Evolutionary conservation across 768 basidiomycete species (phyloP).

Genomic region (Amanita exitialis): DNA sequence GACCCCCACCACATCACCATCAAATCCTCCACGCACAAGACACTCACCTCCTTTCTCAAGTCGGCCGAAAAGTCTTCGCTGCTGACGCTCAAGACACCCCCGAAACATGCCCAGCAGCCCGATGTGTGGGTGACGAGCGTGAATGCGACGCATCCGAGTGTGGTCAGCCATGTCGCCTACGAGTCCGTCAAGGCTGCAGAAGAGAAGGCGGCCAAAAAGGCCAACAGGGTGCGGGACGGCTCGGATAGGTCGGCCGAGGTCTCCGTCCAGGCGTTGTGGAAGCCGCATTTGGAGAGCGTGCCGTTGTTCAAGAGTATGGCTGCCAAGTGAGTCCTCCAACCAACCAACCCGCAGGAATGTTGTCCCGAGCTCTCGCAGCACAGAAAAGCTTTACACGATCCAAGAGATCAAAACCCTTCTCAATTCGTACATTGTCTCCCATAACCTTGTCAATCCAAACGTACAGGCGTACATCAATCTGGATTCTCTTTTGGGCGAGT

Average conservation of each 20-base stretch:
- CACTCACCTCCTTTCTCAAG: slow-evolving; percentile 74
- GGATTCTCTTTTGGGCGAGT: slow-evolving; percentile 32
- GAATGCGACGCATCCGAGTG: slow-evolving; percentile 44
- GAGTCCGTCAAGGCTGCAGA: slow-evolving; percentile 62
- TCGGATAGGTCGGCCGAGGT: slow-evolving; percentile 23
- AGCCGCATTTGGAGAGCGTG: slow-evolving; percentile 49
- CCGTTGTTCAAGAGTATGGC: slow-evolving; percentile 56
- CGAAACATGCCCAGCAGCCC: slow-evolving; percentile 35
- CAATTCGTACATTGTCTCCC: slow-evolving; percentile 50
- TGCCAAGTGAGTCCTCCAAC: slow-evolving; percentile 37
- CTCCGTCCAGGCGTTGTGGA: slow-evolving; percentile 63
- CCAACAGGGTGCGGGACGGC: slow-evolving; percentile 45
- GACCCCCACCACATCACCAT: slow-evolving; percentile 38
- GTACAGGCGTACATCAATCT: slow-evolving; percentile 69
- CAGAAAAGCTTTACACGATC: slow-evolving; percentile 41
- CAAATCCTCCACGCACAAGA: slow-evolving; percentile 74
- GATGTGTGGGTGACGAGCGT: slow-evolving; percentile 48
- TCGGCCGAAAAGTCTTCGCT: slow-evolving; percentile 63
- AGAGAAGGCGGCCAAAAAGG: slow-evolving; percentile 48
- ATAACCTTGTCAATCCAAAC: slow-evolving; percentile 51
- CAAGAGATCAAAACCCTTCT: slow-evolving; percentile 47
- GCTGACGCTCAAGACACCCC: slow-evolving; percentile 58
- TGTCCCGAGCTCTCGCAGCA: slow-evolving; percentile 21
- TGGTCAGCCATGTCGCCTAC: slow-evolving; percentile 40
- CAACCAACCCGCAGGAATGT: background rate